Percentiles rank a stretch among this genome's conserved stretches.
phyloP scores from a whole-genome alignment of 78 protist species.

The Guillardia theta region DNA sequence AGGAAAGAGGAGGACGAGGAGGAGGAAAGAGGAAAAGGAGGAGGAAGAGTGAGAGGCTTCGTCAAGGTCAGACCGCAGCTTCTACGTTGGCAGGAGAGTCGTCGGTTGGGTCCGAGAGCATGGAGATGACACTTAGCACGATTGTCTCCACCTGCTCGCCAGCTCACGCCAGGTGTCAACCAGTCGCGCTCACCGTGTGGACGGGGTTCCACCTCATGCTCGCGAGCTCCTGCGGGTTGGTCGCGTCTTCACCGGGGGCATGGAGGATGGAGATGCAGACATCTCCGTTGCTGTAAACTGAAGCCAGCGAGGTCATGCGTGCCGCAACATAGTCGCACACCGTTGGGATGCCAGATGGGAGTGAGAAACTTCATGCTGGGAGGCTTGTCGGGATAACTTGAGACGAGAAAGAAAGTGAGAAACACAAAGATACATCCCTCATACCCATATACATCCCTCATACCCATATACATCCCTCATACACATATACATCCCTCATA shows the following conservation, averaged over 20 bases:
- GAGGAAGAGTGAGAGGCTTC: not conserved
- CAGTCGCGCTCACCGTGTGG: conserved; percentile 62
- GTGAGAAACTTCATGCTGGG: conserved; percentile 85
- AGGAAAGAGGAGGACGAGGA: not conserved
- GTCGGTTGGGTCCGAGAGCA: conserved; percentile 89
- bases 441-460: too few relatives aligned
- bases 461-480: too few relatives aligned
- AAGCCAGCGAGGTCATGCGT: too few relatives aligned
- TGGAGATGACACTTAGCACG: conserved; percentile 81
- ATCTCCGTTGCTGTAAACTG: conserved; percentile 81
- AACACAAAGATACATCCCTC: too few relatives aligned
- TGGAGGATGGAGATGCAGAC: conserved; percentile 97
- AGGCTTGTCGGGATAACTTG: conserved; percentile 87
- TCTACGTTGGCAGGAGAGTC: conserved; percentile 96
- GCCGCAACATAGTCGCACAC: too few relatives aligned
- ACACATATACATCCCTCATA: too few relatives aligned
- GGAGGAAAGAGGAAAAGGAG: not conserved
- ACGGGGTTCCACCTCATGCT: conserved; percentile 92
- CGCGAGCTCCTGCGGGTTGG: conserved; percentile 59
- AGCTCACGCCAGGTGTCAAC: not conserved
- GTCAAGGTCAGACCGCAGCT: conserved; percentile 89
- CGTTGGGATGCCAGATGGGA: conserved; percentile 88
- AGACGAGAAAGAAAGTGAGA: too few relatives aligned
- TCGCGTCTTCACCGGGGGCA: conserved; percentile 89
- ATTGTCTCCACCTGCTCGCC: conserved; percentile 62